Percentiles rank a stretch among this genome's conserved stretches.
These are phyloP conservation scores for Primulina tabacum DNA, from an alignment of 257 asterid genomes.

Conservation along the genomic window DNA sequence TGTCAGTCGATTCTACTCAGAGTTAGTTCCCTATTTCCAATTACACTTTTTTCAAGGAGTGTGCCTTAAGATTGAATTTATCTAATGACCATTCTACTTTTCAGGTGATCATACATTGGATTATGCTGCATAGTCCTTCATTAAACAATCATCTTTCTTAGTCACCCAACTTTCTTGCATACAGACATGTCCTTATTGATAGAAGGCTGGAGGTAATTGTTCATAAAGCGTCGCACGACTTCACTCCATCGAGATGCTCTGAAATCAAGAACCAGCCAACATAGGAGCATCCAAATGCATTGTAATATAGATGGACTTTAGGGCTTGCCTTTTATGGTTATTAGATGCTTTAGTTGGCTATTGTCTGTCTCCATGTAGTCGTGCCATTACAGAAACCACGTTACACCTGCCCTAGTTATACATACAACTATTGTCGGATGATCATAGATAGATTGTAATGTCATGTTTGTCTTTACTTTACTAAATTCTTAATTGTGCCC, in stretches of 20 bases:
- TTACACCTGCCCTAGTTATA: background rate
- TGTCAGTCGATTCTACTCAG: slow-evolving; percentile 23
- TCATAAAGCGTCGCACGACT: background rate
- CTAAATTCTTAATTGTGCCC: no score
- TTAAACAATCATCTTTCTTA: slow-evolving; percentile 30
- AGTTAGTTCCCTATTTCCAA: background rate
- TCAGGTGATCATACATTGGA: slow-evolving; percentile 51
- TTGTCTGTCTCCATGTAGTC: background rate
- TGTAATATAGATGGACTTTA: background rate
- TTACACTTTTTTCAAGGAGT: background rate
- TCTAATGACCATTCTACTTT: slow-evolving; percentile 3
- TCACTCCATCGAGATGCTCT: slow-evolving; percentile 7
- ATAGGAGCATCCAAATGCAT: background rate
- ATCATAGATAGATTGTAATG: slow-evolving; percentile 14
- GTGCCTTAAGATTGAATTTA: background rate
- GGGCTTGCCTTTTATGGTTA: background rate
- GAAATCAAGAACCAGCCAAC: background rate
- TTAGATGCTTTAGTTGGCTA: background rate
- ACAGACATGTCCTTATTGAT: background rate
- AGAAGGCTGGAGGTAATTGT: background rate
- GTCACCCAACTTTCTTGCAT: slow-evolving; percentile 7
- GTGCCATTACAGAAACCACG: background rate
- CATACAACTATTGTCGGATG: background rate
- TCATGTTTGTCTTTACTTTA: slow-evolving; percentile 1
- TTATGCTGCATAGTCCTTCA: slow-evolving; percentile 30